Evolutionary conservation across 225 moss, liverwort and hornwort species (phyloP), one percentile per base, ranked within the genome.

Genomic region (Rhytidiadelphus loreus): DNA sequence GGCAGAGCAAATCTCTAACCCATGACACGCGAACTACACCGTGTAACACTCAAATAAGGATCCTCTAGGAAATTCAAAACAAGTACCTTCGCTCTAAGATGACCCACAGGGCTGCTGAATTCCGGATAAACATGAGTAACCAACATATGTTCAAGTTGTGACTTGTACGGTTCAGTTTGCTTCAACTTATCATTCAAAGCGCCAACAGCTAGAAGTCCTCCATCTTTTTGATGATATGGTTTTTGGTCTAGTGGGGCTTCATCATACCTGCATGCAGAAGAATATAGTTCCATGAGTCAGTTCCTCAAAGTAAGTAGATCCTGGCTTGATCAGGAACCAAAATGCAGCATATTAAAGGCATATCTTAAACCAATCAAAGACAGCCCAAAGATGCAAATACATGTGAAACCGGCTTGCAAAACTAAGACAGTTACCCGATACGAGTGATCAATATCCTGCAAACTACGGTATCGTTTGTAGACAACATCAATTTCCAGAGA

Each of bases 61-160:
- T 55, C 53, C 77, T 35, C 61, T 55, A 35, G 22, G 13, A 41
- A 41, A 29, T 72, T 80, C 62, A 85, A 80, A 41, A 57, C n/a
- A 76, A 61, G 35, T 88, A 96, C 99, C 96, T 99, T 99, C 60
- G 99, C 99, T 91, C 99, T 95, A 10, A 99, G 95, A 92, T 99
- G 99, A 65, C 99, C 99, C 88, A 95, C 91, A 86, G 95, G 96
- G 93, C 99, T 99, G 75, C 84, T 91, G 88, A 99, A 99, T 90
- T 99, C 99, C 16, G 99, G 99, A 87, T 96, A 99, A n/a, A 99
- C 99, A 93, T 99, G 99, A 76, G 96, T 95, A 48, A 97, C 99
- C 90, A 99, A 87, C 99, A 99, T 97, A 44, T 95, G 93, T 78
- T 97, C 99, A 81, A 99, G 90, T 33, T 96, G 96, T 30, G 99